These are phyloP conservation scores for Rugosomyces carneus DNA, from an alignment of 1,284 basidiomycete genomes.

Conservation along the genomic window DNA sequence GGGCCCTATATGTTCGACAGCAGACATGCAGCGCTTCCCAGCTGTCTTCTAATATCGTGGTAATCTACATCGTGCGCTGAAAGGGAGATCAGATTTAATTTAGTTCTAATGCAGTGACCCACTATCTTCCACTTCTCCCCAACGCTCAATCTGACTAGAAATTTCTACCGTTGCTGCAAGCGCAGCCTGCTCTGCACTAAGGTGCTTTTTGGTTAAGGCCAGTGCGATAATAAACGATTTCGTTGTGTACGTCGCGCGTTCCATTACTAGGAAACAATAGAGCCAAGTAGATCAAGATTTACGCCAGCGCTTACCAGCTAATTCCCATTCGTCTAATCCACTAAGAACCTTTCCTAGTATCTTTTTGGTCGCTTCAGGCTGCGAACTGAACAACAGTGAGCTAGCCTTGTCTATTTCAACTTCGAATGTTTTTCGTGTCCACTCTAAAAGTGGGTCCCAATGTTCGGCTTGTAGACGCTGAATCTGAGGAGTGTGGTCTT, in stretches of 20 bases:
- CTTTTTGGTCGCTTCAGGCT: constrained; percentile 61
- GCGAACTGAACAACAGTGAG: constrained; percentile 63
- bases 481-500: constrained; percentile 70
- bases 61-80: constrained; percentile 95
- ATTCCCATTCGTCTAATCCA: constrained; percentile 73
- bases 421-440: constrained; percentile 65
- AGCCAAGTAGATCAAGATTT: constrained; percentile 1
- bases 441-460: constrained; percentile 86
- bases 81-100: constrained; percentile 14
- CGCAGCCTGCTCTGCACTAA: constrained; percentile 83
- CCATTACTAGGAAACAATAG: constrained; percentile 61
- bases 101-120: constrained; percentile 30
- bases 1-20: constrained; percentile 28
- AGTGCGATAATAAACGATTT: constrained; percentile 91
- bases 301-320: constrained; percentile 63
- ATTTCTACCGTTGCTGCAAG: constrained; percentile 90
- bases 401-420: constrained; percentile 64
- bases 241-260: constrained; percentile 83
- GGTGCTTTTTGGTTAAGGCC: constrained; percentile 71
- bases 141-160: constrained; percentile 88
- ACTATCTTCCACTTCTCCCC: constrained; percentile 99
- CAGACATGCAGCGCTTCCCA: constrained; percentile 68
- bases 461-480: constrained; percentile 79
- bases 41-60: constrained; percentile 84
- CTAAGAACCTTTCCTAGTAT: constrained; percentile 56